Conservation (phyloP, 345 rosid species). For the Sonneratia alba region DNA sequence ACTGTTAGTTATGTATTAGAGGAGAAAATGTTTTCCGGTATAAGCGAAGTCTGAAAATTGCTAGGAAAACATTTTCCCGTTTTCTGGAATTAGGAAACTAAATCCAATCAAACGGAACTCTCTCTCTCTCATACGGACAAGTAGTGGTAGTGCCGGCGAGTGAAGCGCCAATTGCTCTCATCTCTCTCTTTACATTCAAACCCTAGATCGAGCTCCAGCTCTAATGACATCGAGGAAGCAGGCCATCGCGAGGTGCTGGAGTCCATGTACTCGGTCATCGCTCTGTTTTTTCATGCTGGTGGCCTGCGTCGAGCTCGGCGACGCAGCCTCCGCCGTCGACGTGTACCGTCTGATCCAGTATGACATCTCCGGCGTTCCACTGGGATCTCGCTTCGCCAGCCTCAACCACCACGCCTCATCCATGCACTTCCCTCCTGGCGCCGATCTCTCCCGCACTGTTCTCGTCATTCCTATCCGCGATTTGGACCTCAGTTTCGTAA, state of each 20-base stretch:
- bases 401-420: slow-evolving; percentile 93
- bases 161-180: no score
- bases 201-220: slow-evolving; percentile 47
- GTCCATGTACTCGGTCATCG: slow-evolving; percentile 58
- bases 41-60: not conserved
- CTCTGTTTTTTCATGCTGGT: slow-evolving; percentile 61
- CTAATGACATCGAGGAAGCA: slow-evolving; percentile 26
- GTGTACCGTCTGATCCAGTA: slow-evolving; percentile 96
- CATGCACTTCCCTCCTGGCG: slow-evolving; percentile 55
- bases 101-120: not conserved
- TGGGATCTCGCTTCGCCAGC: slow-evolving; percentile 84
- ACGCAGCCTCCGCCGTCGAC: slow-evolving; percentile 89
- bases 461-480: slow-evolving; percentile 77
- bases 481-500: slow-evolving; percentile 49
- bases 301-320: slow-evolving; percentile 89
- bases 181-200: slow-evolving; percentile 11
- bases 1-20: not conserved
- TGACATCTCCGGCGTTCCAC: slow-evolving; percentile 80
- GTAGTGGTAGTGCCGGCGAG: not conserved
- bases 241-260: slow-evolving; percentile 38
- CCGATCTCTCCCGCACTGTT: slow-evolving; percentile 87
- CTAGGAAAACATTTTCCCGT: not conserved
- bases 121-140: not conserved
- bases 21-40: not conserved
- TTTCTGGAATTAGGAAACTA: not conserved